phyloP scores from a whole-genome alignment of 345 rosid genomes.

The Populus deltoides region DNA sequence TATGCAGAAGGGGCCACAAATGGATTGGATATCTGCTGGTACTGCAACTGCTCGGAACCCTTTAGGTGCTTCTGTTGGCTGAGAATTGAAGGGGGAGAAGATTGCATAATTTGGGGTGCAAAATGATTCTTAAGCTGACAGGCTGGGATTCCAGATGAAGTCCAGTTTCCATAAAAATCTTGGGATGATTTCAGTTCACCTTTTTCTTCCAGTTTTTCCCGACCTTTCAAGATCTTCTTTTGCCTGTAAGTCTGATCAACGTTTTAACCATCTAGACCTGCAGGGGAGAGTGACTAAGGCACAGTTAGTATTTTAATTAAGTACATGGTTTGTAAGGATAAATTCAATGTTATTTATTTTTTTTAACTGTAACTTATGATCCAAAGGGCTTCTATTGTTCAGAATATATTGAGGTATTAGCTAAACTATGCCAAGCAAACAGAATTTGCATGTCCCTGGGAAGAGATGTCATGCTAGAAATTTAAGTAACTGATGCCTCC shows the following conservation, averaged over 20 bases:
- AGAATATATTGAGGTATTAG: not conserved
- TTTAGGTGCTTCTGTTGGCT: conserved; percentile 47
- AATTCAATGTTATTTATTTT: not conserved
- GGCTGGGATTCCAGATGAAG: conserved; percentile 36
- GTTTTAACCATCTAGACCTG: not conserved
- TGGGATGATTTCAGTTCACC: conserved; percentile 37
- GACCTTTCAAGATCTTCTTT: conserved; percentile 45
- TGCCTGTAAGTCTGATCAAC: conserved; percentile 47
- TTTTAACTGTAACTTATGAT: not conserved
- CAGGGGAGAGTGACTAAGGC: not conserved
- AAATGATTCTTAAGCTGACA: conserved; percentile 42
- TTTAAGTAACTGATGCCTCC: not conserved
- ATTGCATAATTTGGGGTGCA: conserved; percentile 25
- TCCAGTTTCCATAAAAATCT: conserved; percentile 42
- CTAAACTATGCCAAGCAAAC: not conserved
- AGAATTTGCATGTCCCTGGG: not conserved
- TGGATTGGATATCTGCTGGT: conserved; percentile 48
- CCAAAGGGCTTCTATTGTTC: not conserved
- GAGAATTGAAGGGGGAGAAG: conserved; percentile 41
- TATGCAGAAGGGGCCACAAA: conserved; percentile 43
- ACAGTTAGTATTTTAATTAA: not conserved
- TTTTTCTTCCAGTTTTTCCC: conserved; percentile 39
- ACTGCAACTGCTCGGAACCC: conserved; percentile 47
- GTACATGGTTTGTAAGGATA: not conserved
- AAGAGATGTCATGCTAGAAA: not conserved